A percentile compares a stretch with the other conserved stretches of the same genome.
These are phyloP conservation scores for Fagopyrum tataricum DNA, from an alignment of 148 eudicot genomes.

Conservation along the genomic window DNA sequence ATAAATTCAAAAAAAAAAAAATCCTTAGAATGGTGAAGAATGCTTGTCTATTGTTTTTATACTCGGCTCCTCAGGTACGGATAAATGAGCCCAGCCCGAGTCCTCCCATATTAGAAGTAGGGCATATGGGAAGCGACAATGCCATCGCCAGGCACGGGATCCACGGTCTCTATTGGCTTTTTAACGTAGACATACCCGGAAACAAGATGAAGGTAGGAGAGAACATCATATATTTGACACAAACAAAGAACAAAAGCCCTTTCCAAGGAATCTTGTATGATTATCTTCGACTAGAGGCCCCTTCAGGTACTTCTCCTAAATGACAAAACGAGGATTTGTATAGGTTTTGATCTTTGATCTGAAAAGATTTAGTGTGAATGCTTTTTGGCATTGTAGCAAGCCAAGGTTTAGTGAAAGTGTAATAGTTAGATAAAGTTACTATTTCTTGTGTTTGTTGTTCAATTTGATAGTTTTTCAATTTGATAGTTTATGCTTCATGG, in stretches of 20 bases:
- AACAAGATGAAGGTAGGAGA: slow-evolving; percentile 26
- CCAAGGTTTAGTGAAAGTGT: neutral
- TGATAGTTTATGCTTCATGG: neutral
- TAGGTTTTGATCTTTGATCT: neutral
- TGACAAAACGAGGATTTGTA: neutral
- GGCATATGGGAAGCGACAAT: slow-evolving; percentile 50
- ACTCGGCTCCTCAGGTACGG: slow-evolving; percentile 28
- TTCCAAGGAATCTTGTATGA: slow-evolving; percentile 55
- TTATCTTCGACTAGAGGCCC: slow-evolving; percentile 58
- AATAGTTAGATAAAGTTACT: neutral
- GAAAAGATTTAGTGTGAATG: neutral
- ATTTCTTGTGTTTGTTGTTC: too few species aligned
- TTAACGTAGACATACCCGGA: slow-evolving; percentile 41
- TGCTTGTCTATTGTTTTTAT: neutral
- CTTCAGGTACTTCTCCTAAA: neutral
- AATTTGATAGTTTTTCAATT: too few species aligned
- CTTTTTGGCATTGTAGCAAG: neutral
- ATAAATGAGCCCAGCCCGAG: slow-evolving; percentile 31
- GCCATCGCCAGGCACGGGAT: slow-evolving; percentile 62
- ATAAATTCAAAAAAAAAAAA: neutral
- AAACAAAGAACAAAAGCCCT: slow-evolving; percentile 32
- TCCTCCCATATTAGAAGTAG: slow-evolving; percentile 36
- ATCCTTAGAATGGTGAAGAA: neutral
- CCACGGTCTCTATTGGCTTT: slow-evolving; percentile 58
- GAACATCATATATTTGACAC: slow-evolving; percentile 51